Base-by-base conservation (phyloP, 805 yeast genomes). In the Geotrichum ghanense region DNA sequence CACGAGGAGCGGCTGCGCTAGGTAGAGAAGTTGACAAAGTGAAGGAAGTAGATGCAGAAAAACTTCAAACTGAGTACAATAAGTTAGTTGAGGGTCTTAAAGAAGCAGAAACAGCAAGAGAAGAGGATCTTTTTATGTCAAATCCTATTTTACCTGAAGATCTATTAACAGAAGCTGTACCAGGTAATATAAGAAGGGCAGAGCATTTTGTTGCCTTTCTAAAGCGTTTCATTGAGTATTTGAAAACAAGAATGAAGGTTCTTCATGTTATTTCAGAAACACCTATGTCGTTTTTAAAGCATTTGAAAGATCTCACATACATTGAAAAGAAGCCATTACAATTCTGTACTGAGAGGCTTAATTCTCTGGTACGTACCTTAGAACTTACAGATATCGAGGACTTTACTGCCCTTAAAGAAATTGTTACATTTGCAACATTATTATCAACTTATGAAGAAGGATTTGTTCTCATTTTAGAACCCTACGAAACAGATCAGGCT, bases 181-280 rank as follows among this genome's bases (percentile, higher is more conserved):
- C 99, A 0, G 99, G 99, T 10, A 92, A 94, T 55, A 92, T 92
- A 40, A 73, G 98, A 54, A 79, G 95, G 57, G 99, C 97, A 0
- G 97, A 94, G 59, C 98, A 92, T 68, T 92, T 92, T 58, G 81
- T 92, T 14, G 87, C 97, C 2, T 92, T 92, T 59, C 71, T 92
- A 62, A 86, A 89, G 58, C 71, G 99, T 53, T 84, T 92, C 55
- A 85, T 92, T 24, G 99, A 92, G 60, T 92, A 92, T 65, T 69
- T 92, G 57, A 92, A 90, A 59, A 90, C 97, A 2, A 78, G 98
- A 65, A 92, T 92, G 97, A 94, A 92, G 67, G 96, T 92, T 2
- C 66, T 94, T 44, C 96, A 90, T 67, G 98, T 92, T 31, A 88
- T 92, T 40, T 86, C 96, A n/a, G 99, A 92, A 62, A 92, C 98